Conservation (phyloP, 225 moss, liverwort and hornwort genomes). For the Bryum argenteum region DNA sequence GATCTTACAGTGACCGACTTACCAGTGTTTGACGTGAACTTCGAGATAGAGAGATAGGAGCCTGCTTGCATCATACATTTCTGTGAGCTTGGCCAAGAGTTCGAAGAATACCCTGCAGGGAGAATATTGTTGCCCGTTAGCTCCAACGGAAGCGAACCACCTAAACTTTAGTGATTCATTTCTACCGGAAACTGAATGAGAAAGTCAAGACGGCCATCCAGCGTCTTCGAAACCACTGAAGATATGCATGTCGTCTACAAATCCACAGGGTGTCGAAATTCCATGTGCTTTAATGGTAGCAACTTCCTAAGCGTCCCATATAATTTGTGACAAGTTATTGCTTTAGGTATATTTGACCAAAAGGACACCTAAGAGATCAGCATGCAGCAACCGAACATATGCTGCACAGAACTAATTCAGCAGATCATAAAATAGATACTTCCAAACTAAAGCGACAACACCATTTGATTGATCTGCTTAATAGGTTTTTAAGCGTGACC, state of each 20-base stretch:
- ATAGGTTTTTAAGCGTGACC: no score
- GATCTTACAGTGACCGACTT: conserved; percentile 30
- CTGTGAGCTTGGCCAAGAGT: conserved; percentile 67
- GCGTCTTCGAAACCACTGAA: background rate
- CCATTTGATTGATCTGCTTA: no score
- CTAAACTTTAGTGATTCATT: conserved; percentile 2
- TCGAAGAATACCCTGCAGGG: conserved; percentile 70
- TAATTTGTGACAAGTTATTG: background rate
- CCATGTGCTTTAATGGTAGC: background rate
- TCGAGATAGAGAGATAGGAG: conserved; percentile 67
- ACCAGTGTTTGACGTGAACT: conserved; percentile 73
- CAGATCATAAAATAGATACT: background rate
- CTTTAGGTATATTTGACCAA: background rate
- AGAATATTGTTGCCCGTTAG: conserved; percentile 15
- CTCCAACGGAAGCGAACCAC: conserved; percentile 11
- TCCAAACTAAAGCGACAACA: no score
- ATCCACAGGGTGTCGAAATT: background rate
- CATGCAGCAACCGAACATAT: conserved; percentile 1
- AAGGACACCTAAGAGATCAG: background rate
- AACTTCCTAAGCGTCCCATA: no score
- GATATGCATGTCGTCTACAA: background rate
- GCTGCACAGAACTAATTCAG: conserved; percentile 1
- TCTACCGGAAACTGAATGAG: background rate
- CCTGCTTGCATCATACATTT: conserved; percentile 69
- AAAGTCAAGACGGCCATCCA: conserved; percentile 11